Evolutionary conservation across 768 basidiomycete species (phyloP).

Genomic region (Naganishia vaughanmartiniae): DNA sequence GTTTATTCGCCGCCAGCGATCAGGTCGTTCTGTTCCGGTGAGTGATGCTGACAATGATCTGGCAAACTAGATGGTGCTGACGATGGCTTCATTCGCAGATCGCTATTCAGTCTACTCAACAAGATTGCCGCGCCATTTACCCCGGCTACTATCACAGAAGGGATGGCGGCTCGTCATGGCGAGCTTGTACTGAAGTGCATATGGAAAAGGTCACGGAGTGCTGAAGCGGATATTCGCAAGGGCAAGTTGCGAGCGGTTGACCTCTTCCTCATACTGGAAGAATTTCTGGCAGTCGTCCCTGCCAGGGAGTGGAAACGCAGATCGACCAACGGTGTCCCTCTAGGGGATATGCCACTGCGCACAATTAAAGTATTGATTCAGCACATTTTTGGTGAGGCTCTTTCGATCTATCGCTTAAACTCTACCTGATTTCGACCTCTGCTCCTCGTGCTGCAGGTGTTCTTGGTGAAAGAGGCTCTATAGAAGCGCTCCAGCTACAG

Average conservation of each 20-base stretch:
- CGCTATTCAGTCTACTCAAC: slow-evolving; percentile 75
- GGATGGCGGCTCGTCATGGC: slow-evolving; percentile 80
- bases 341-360: slow-evolving; percentile 94
- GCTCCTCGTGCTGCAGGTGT: background rate
- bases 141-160: slow-evolving; percentile 59
- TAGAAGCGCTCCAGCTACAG: slow-evolving; percentile 9
- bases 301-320: slow-evolving; percentile 95
- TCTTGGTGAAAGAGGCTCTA: slow-evolving; percentile 13
- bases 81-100: slow-evolving; percentile 53
- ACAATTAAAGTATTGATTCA: slow-evolving; percentile 99
- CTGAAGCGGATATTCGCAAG: slow-evolving; percentile 83
- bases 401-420: too few relatives aligned
- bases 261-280: slow-evolving; percentile 85
- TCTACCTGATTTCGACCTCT: background rate
- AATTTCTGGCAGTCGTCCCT: slow-evolving; percentile 86
- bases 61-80: background rate
- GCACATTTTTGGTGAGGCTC: slow-evolving; percentile 86
- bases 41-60: slow-evolving; percentile 39
- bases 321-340: slow-evolving; percentile 83
- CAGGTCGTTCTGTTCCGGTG: slow-evolving; percentile 89
- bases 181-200: slow-evolving; percentile 93
- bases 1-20: slow-evolving; percentile 83
- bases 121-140: slow-evolving; percentile 62
- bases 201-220: slow-evolving; percentile 94
- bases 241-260: slow-evolving; percentile 78